Conservation (phyloP, 768 basidiomycete species). For the Pholiota conissans region DNA sequence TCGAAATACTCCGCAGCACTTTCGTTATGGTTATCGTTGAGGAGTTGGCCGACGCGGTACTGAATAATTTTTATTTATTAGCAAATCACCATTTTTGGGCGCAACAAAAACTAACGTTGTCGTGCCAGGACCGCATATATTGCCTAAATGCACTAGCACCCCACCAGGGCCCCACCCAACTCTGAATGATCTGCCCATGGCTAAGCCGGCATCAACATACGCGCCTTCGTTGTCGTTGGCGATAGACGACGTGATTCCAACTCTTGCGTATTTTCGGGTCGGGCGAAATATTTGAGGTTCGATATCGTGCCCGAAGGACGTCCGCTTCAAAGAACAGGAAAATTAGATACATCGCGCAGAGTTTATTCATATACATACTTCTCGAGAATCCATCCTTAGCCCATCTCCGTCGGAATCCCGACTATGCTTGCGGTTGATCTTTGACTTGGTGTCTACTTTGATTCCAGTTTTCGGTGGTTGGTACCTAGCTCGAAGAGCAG, state of each 20-base stretch:
- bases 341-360: neutral
- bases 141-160: constrained; percentile 72
- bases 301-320: constrained; percentile 77
- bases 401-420: constrained; percentile 78
- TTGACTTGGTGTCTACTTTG: constrained; percentile 35
- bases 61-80: constrained; percentile 25
- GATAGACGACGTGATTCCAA: constrained; percentile 66
- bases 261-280: constrained; percentile 78
- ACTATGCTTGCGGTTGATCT: constrained; percentile 67
- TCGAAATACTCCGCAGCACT: constrained; percentile 31
- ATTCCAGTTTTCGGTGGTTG: constrained; percentile 32
- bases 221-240: constrained; percentile 64
- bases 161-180: constrained; percentile 90
- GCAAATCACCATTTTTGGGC: neutral
- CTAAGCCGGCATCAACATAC: constrained; percentile 79
- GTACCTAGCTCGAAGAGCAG: constrained; percentile 56
- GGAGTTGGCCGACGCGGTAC: constrained; percentile 59
- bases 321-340: constrained; percentile 46
- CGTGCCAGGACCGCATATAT: constrained; percentile 59
- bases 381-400: constrained; percentile 56
- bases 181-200: constrained; percentile 84
- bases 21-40: constrained; percentile 56
- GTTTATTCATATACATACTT: constrained; percentile 39
- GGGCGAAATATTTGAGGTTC: constrained; percentile 69
- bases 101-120: constrained; percentile 44